phyloP scores from a whole-genome alignment of 352 stramenopile species.

The Elongisporangium prolatum region DNA sequence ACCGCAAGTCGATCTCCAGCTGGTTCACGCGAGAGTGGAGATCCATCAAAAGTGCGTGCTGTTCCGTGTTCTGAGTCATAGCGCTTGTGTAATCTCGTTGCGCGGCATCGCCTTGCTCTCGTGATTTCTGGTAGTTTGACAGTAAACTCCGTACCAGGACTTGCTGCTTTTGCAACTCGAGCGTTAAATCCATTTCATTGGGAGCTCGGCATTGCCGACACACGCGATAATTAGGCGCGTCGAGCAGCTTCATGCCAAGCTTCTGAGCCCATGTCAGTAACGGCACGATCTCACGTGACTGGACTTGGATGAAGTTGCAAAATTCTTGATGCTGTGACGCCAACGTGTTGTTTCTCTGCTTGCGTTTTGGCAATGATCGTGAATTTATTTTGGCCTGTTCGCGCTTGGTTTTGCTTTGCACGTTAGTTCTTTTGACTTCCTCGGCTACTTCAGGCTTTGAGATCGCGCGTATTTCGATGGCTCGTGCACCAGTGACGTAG shows the following conservation, averaged over 20 bases:
- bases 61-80: background rate
- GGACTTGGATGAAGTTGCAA: background rate
- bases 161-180: conserved; percentile 27
- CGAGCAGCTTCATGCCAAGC: background rate
- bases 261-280: background rate
- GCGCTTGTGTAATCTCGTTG: background rate
- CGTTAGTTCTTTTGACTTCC: background rate
- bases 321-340: background rate
- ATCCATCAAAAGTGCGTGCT: background rate
- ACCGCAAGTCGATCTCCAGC: background rate
- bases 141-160: background rate
- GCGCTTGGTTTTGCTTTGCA: background rate
- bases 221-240: conserved; percentile 11
- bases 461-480: background rate
- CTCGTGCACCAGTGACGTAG: background rate
- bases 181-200: conserved; percentile 22
- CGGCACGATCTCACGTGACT: background rate
- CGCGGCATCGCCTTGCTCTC: conserved; percentile 6
- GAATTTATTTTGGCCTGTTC: background rate
- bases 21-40: background rate
- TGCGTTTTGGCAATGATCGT: background rate
- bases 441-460: background rate
- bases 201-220: conserved; percentile 27
- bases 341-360: background rate
- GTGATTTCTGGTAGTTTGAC: background rate